Base-by-base conservation (phyloP, 345 rosid genomes). In the Lepidium africanum region DNA sequence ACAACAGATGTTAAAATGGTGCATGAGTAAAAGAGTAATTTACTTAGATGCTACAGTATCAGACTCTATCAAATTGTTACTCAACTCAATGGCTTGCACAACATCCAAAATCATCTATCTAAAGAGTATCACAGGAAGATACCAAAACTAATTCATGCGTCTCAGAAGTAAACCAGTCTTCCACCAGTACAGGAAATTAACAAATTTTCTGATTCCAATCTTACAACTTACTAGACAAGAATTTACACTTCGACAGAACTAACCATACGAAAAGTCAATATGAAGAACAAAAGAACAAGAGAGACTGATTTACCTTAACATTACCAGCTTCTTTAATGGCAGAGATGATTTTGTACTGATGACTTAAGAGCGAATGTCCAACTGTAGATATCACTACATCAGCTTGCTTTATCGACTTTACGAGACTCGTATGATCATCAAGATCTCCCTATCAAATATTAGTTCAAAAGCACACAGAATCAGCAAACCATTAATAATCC, bases 321-420 rank as follows among this genome's bases (percentile, higher is more conserved):
- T 81, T 84, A 19, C 89, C 87, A 23, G 89, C 89, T 77, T 84
- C 88, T 75, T 82, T 84, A 55, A 86, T 81, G 52, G 91, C 91
- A 9, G 77, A 62, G 8, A 86, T 78, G 75, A 82, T 82, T 77
- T 79, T 84, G 39, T 10, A 73, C 61, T 86, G 89, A 23, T 78
- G 80, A 0, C 19, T 58, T 45, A 84, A 60, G 40, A 59, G 74
- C 19, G 63, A 46, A 12, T 64, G 83, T 9, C 80, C 81, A 14
- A 86, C 76, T 0, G 88, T 75, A 1, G 84, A 80, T 32, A 83
- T 79, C 49, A 86, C 91, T 41, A 83, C 85, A 63, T 83, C 91
- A 9, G 79, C 91, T 57, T 77, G 85, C 69, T 82, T 83, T 4
- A 83, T 70, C 27, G 86, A 86, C 9, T 77, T 77, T 54, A 86